These are phyloP conservation scores for Mikania micrantha DNA, from an alignment of 129 eudicot genomes.

Conservation along the genomic window DNA sequence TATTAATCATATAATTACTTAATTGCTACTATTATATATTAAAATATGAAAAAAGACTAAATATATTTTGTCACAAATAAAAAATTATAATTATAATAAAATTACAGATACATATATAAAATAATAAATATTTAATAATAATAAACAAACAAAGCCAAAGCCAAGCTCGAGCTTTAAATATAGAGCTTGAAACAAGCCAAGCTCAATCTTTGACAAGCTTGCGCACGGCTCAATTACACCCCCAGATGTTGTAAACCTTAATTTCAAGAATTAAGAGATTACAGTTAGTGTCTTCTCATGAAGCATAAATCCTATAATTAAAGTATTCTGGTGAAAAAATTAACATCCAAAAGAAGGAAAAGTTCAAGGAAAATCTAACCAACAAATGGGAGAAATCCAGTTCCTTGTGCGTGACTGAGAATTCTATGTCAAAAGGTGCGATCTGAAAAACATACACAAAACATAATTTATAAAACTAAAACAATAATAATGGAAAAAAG, in stretches of 20 bases:
- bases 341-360: slow-evolving; percentile 1
- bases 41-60: too few relatives aligned
- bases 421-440: slow-evolving; percentile 98
- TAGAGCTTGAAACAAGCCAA: too few relatives aligned
- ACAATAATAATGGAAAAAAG: background rate
- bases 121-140: too few relatives aligned
- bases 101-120: too few relatives aligned
- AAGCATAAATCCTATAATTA: background rate
- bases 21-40: too few relatives aligned
- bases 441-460: slow-evolving; percentile 46
- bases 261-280: background rate
- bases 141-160: too few relatives aligned
- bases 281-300: background rate
- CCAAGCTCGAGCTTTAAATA: too few relatives aligned
- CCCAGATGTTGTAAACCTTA: background rate
- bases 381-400: slow-evolving; percentile 97
- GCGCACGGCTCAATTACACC: too few relatives aligned
- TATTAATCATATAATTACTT: too few relatives aligned
- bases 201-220: too few relatives aligned
- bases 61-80: too few relatives aligned
- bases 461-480: slow-evolving; percentile 19
- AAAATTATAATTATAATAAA: too few relatives aligned
- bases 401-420: slow-evolving; percentile 94
- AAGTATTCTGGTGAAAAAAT: background rate
- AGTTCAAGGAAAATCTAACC: slow-evolving; percentile 44